Evolutionary conservation across 2,329 filamentous ascomycete species (phyloP).

Genomic region (Cryphonectria parasitica): DNA sequence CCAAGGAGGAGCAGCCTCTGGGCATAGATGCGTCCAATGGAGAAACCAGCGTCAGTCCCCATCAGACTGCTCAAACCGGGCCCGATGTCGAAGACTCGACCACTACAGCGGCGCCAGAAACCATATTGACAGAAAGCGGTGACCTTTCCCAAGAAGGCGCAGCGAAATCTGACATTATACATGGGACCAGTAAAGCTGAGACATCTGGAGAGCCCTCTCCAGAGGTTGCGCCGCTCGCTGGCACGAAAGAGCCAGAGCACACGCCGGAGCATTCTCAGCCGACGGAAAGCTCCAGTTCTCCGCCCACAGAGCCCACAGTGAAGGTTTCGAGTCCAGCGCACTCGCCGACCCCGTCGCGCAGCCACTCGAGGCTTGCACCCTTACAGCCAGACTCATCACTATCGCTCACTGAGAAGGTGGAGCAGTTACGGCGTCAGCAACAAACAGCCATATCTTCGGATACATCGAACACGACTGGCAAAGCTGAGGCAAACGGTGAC

Average conservation of each 20-base stretch:
- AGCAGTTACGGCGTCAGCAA: slow-evolving; percentile 57
- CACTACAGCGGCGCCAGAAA: slow-evolving; percentile 2
- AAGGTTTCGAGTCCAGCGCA: slow-evolving; percentile 22
- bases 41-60: not conserved
- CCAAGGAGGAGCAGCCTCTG: slow-evolving; percentile 25
- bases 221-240: not conserved
- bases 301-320: slow-evolving; percentile 1
- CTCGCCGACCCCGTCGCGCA: slow-evolving; percentile 23
- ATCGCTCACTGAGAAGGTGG: slow-evolving; percentile 51
- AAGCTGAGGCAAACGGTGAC: slow-evolving; percentile 30
- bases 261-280: slow-evolving; percentile 2
- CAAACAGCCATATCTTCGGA: slow-evolving; percentile 40
- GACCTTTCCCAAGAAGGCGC: slow-evolving; percentile 7
- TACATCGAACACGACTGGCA: slow-evolving; percentile 30
- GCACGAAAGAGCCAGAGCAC: slow-evolving; percentile 1
- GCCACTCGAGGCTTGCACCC: slow-evolving; percentile 25
- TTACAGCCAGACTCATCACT: slow-evolving; percentile 29
- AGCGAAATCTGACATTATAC: not conserved
- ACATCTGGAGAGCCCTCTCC: slow-evolving; percentile 3
- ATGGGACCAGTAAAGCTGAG: not conserved
- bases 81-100: slow-evolving; percentile 4
- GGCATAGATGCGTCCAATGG: slow-evolving; percentile 12
- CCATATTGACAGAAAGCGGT: not conserved
- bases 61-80: not conserved
- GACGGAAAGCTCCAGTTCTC: not conserved